A percentile compares a stretch with the other conserved stretches of the same genome.
Evolutionary conservation across 805 yeast genomes (phyloP).

Genomic region (Candida silvicultrix): DNA sequence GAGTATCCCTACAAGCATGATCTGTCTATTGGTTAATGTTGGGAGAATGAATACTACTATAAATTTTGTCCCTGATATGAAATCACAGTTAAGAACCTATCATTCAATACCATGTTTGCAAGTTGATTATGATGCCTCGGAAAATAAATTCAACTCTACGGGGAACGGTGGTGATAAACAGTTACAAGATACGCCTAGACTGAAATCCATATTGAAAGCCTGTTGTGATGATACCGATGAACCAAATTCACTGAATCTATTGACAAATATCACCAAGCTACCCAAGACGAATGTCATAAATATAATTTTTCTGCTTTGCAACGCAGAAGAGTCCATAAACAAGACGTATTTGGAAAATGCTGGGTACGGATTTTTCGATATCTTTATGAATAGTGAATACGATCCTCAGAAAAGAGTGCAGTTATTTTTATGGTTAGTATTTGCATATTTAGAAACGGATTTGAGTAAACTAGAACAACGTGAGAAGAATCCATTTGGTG

Average conservation of each 20-base stretch:
- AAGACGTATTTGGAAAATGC: constrained; percentile 21
- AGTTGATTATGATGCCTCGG: constrained; percentile 42
- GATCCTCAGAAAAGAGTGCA: constrained; percentile 63
- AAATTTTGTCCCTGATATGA: constrained; percentile 93
- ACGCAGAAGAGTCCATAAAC: constrained; percentile 50
- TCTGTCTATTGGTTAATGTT: constrained; percentile 81
- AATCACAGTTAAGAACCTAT: constrained; percentile 85
- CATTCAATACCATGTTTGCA: constrained; percentile 92
- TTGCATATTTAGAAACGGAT: constrained; percentile 73
- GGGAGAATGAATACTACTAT: constrained; percentile 95
- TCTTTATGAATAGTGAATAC: constrained; percentile 56
- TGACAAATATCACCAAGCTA: constrained; percentile 28
- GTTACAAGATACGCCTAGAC: constrained; percentile 89
- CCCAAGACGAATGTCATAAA: constrained; percentile 66
- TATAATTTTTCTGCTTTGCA: constrained; percentile 66
- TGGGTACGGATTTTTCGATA: constrained; percentile 58
- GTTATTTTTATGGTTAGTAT: constrained; percentile 78
- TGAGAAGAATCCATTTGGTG: constrained; percentile 50
- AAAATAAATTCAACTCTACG: constrained; percentile 15
- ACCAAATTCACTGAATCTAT: constrained; percentile 41
- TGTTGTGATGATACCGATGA: constrained; percentile 66
- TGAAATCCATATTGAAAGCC: constrained; percentile 84
- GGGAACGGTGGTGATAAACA: constrained; percentile 45
- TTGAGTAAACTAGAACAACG: constrained; percentile 43
- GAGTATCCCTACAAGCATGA: constrained; percentile 70